Conservation (phyloP, 1,284 basidiomycete species). For the Moesziomyces sp. region DNA sequence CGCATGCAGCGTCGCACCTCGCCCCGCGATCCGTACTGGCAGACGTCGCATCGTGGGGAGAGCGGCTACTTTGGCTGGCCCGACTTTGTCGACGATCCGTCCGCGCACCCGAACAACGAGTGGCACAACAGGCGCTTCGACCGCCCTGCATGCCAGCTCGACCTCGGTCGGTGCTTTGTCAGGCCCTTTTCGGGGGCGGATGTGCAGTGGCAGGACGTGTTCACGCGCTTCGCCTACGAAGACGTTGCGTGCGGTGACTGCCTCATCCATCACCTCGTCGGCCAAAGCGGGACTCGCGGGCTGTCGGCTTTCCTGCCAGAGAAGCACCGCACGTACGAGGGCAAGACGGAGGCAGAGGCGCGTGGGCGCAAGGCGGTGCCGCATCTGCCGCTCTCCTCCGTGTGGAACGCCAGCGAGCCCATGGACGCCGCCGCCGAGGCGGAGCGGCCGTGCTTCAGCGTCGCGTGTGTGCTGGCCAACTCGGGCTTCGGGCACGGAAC, state of each 20-base stretch:
- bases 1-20: conserved; percentile 2
- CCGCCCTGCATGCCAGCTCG: conserved; percentile 30
- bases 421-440: conserved; percentile 4
- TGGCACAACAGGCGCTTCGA: conserved; percentile 27
- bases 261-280: conserved; percentile 42
- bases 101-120: conserved; percentile 3
- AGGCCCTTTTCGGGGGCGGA: conserved; percentile 4
- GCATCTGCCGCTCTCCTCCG: conserved; percentile 31
- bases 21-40: not conserved
- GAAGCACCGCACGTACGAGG: conserved; percentile 9
- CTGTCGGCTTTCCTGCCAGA: conserved; percentile 39
- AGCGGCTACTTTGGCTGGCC: conserved; percentile 22
- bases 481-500: conserved; percentile 23
- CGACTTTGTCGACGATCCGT: conserved; percentile 29
- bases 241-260: conserved; percentile 48
- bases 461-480: conserved; percentile 20
- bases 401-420: conserved; percentile 13
- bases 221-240: conserved; percentile 38
- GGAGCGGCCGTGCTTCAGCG: conserved; percentile 32
- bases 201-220: conserved; percentile 38
- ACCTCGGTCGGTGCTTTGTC: conserved; percentile 34
- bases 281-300: conserved; percentile 30
- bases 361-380: conserved; percentile 10
- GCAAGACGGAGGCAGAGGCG: conserved; percentile 4
- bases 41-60: conserved; percentile 5